Conservation (phyloP, 83 land plant genomes). For the Diphasiastrum complanatum region DNA sequence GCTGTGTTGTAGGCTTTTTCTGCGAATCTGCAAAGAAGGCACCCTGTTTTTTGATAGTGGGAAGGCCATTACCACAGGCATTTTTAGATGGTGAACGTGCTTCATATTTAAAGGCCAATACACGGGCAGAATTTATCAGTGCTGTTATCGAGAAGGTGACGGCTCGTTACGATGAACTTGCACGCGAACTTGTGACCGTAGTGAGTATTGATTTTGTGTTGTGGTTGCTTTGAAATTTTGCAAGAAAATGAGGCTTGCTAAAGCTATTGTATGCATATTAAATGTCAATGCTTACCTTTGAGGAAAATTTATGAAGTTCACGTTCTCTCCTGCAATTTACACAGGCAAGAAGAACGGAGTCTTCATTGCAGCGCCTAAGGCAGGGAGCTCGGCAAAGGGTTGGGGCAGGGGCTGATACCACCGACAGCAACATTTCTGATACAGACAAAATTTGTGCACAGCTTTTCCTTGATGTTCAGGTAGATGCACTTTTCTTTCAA, state of each 20-base stretch:
- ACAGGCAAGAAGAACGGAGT: slow-evolving; percentile 82
- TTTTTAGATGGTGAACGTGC: slow-evolving; percentile 60
- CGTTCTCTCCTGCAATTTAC: neutral
- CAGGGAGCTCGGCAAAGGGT: slow-evolving; percentile 62
- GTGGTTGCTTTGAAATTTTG: neutral
- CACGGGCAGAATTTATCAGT: slow-evolving; percentile 37
- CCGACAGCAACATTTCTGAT: slow-evolving; percentile 63
- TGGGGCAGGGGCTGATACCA: slow-evolving; percentile 58
- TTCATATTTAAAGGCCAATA: slow-evolving; percentile 40
- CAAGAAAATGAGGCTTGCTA: neutral
- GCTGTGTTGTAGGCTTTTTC: slow-evolving; percentile 39
- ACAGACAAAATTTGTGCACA: slow-evolving; percentile 87
- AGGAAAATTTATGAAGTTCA: slow-evolving; percentile 1
- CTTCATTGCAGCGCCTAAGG: slow-evolving; percentile 68
- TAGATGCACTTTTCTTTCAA: slow-evolving; percentile 12
- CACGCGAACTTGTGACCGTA: slow-evolving; percentile 64
- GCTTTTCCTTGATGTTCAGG: slow-evolving; percentile 90
- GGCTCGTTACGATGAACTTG: slow-evolving; percentile 51
- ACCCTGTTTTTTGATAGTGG: too few relatives aligned
- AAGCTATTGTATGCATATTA: neutral
- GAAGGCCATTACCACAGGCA: too few relatives aligned
- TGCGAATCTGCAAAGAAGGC: too few relatives aligned
- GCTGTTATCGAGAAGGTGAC: slow-evolving; percentile 59
- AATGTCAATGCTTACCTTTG: neutral
- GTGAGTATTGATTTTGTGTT: slow-evolving; percentile 48